Conservation (phyloP, 148 eudicot genomes). For the Amaranthus palmeri region DNA sequence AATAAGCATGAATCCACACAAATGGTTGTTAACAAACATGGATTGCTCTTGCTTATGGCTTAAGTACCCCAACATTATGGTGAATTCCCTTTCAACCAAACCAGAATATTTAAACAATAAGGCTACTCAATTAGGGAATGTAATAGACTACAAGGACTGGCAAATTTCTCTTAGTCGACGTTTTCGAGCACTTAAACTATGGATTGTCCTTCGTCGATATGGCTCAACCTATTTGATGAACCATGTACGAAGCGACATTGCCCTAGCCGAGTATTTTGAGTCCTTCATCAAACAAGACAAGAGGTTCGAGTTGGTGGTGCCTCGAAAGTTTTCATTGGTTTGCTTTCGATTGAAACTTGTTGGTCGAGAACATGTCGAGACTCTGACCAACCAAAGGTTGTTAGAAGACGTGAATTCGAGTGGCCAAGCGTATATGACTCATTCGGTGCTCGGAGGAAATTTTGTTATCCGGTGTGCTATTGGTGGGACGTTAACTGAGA, state of each 20-base stretch:
- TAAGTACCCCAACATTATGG: constrained; percentile 21
- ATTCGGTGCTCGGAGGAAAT: constrained; percentile 27
- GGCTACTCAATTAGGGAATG: constrained; percentile 20
- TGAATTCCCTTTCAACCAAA: constrained; percentile 32
- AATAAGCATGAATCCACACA: constrained; percentile 43
- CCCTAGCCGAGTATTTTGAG: constrained; percentile 36
- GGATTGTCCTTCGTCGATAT: constrained; percentile 37
- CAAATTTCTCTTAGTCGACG: constrained; percentile 39
- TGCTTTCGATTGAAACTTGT: constrained; percentile 31
- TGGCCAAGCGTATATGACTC: constrained; percentile 45
- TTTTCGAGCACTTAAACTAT: constrained; percentile 41
- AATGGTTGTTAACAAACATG: constrained; percentile 44
- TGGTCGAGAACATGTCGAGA: background rate
- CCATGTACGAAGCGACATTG: constrained; percentile 39
- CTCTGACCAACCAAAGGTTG: constrained; percentile 27
- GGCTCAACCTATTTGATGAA: constrained; percentile 32
- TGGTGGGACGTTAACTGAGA: constrained; percentile 42
- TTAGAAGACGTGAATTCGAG: constrained; percentile 39
- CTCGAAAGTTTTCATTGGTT: constrained; percentile 32
- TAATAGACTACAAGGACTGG: constrained; percentile 55
- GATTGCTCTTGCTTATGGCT: constrained; percentile 51
- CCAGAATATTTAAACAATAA: constrained; percentile 41
- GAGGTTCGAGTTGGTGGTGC: constrained; percentile 39
- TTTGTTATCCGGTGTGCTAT: constrained; percentile 41
- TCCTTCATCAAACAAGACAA: constrained; percentile 24